Evolutionary conservation across 1,139 yeast species (phyloP), one percentile per base, ranked within the genome.

Genomic region (Suhomyces bokatorum): DNA sequence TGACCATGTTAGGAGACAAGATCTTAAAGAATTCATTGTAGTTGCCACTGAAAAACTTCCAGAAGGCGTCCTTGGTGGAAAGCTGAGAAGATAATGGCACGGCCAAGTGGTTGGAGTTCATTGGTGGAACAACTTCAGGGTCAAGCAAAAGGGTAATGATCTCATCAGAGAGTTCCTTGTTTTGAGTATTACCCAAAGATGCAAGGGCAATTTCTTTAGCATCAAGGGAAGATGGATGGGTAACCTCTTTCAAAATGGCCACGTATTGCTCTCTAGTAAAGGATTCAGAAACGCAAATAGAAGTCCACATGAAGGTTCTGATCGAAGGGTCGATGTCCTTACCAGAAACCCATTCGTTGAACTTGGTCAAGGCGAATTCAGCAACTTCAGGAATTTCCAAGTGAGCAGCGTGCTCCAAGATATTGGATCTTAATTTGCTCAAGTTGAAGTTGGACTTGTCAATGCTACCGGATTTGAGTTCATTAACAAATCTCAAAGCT

Each of bases 91-190:
- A 73, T 38, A 85, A 66, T 15, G 83, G 69, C 13, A 65, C 65
- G 1, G 81, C 77, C 47, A 84, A 65, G 57, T 77, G 83, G 57
- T 83, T 86, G 22, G 80, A 73, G 59, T 87, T 89, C 87, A 87
- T 87, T 37, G 77, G 77, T n/a, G 87, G 86, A 29, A 85, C 66
- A 11, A 70, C 62, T 2, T 58, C 55, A 15, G 73, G 71, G 44
- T 72, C 69, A 34, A 73, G 58, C 36, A 81, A 62, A 50, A 70
- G 58, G 1, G 57, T 59, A 30, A 81, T 57, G 40, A 81, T 64
- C 44, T 60, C 59, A 11, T 64, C 59, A 34, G 78, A 64, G 32
- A 70, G 64, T 11, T 57, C 57, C 6, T 62, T 55, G 40, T 71
- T 67, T n/a, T 66, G 62, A n/a, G 80, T 75, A 8, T 73, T 63